Evolutionary conservation across 176 grass and related monocot genomes (phyloP), one percentile per base, ranked within the genome.

Genomic region (Thinopyrum elongatum): DNA sequence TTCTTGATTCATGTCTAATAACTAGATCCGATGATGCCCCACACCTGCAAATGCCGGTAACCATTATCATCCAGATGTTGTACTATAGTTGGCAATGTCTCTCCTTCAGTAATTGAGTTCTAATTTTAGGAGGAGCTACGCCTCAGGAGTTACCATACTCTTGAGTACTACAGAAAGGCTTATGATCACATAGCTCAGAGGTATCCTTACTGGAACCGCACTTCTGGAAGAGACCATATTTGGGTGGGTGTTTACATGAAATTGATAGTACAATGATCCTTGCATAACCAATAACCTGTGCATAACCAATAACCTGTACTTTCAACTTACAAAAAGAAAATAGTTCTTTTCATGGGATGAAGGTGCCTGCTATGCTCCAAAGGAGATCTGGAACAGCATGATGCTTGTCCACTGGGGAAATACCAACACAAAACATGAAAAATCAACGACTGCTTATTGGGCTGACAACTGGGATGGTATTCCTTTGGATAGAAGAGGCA

Each of bases 271-370:
- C 34, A 41, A 22, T 31, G 35, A 60, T 82, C 78, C 12, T 74
- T 35, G 38, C 68, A 82, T 66, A 74, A 26, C 53, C 82, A 77
- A 80, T 81, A 30, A 31, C 34, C 34, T 30, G 74, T 86, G 38
- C 68, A 82, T 66, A 74, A 26, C 53, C 82, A 77, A 80, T 81
- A 30, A 31, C 34, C 34, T 30, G 74, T 86, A 74, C 25, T 80
- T 91, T 83, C 60, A 86, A 90, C 41, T 44, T 88, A 60, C 36
- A 35, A 82, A 82, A 70, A 84, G n/a, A 84, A 59, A 74, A 64
- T 92, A 95, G 97, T 94, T 95, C 55, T 98, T 95, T 89, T 95
- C 97, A 67, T 98, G 94, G 97, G 97, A 98, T 84, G 97, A 98
- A 98, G 97, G 90, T 83, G 97, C 97, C 59, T 98, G 94, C 86